Percentiles rank a stretch among this genome's conserved stretches.
Conservation (phyloP, 2,329 filamentous ascomycete genomes). For the Aspergillus tubingensis region DNA sequence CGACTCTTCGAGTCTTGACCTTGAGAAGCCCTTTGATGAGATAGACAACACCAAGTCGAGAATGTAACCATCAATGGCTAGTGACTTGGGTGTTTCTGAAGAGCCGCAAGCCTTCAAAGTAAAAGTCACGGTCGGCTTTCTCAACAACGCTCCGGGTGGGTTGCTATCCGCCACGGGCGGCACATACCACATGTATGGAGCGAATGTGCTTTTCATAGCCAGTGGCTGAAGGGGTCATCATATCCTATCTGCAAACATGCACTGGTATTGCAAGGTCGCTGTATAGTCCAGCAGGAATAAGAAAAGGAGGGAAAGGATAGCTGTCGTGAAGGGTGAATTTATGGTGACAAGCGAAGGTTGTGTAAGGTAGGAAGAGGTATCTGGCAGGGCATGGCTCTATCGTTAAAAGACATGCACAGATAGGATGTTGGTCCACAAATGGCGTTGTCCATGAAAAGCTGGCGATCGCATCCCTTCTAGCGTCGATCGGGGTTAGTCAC, state of each 20-base stretch:
- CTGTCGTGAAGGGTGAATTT: constrained; percentile 8
- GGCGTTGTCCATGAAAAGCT: constrained; percentile 1
- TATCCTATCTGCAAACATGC: constrained; percentile 15
- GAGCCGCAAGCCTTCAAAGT: neutral
- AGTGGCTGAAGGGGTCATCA: constrained; percentile 1
- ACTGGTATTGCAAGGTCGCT: constrained; percentile 33
- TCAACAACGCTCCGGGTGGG: neutral
- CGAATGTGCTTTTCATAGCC: constrained; percentile 5
- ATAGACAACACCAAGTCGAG: neutral
- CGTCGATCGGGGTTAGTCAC: constrained; percentile 38
- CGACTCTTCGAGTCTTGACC: constrained; percentile 2
- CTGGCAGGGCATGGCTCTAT: constrained; percentile 17
- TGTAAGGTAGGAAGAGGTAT: constrained; percentile 5
- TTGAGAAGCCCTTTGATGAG: neutral
- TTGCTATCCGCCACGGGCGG: neutral
- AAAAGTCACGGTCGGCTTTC: neutral
- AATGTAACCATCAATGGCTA: neutral
- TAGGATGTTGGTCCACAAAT: constrained; percentile 8
- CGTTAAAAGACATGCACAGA: constrained; percentile 19
- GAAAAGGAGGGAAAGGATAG: constrained; percentile 4
- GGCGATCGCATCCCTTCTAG: constrained; percentile 16
- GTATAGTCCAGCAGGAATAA: constrained; percentile 27
- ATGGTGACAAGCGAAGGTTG: constrained; percentile 15
- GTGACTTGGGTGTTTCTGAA: neutral
- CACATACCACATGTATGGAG: neutral